phyloP scores from a whole-genome alignment of 345 rosid genomes.

The Euphorbia peplus region DNA sequence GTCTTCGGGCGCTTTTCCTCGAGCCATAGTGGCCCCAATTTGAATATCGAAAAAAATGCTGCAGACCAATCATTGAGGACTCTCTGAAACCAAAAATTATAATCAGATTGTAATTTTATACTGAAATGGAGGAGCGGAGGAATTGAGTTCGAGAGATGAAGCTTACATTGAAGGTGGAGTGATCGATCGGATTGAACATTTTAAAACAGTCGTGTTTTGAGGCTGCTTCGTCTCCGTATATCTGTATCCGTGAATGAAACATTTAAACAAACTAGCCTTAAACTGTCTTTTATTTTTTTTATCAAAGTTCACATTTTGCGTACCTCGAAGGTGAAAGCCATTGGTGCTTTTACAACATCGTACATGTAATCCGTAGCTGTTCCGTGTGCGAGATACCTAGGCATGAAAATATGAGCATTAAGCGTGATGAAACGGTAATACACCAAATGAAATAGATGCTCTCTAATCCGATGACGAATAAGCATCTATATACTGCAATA shows the following conservation, averaged over 20 bases:
- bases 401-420: constrained; percentile 1
- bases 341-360: constrained; percentile 73
- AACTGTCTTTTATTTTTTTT: not conserved
- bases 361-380: constrained; percentile 97
- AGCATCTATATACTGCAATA: no score
- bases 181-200: constrained; percentile 90
- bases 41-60: constrained; percentile 69
- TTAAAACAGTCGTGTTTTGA: constrained; percentile 82
- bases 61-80: constrained; percentile 92
- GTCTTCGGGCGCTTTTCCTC: constrained; percentile 41
- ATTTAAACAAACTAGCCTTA: not conserved
- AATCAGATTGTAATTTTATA: not conserved
- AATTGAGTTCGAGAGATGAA: not conserved
- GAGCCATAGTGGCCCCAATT: constrained; percentile 47
- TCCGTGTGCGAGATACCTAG: constrained; percentile 95
- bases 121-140: not conserved
- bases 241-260: constrained; percentile 43
- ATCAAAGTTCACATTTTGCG: constrained; percentile 27
- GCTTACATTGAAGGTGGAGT: constrained; percentile 68
- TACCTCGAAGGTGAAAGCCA: constrained; percentile 99
- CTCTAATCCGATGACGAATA: no score
- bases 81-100: constrained; percentile 45
- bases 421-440: not conserved
- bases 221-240: constrained; percentile 68
- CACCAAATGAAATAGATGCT: no score